Base-by-base conservation (phyloP, 2,329 filamentous ascomycete species). In the Fusarium mexicanum region DNA sequence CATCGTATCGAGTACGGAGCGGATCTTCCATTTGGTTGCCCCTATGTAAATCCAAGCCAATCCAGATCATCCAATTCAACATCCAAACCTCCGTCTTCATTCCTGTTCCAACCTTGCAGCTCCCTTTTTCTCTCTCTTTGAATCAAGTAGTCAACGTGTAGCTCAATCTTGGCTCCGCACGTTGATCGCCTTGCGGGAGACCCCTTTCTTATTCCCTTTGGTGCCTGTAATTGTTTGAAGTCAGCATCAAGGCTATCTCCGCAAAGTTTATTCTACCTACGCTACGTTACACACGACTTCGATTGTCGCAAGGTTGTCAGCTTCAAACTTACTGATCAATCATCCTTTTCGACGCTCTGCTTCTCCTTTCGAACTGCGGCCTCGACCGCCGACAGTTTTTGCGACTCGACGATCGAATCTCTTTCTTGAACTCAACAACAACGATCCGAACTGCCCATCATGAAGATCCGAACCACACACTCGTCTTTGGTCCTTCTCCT, bases 401-500 rank as follows among this genome's bases (percentile, higher is more conserved):
- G 57, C 58, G 67, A 66, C 69, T 35, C 37, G 41, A 48, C 55
- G 40, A 44, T 46, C 67, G 29, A 47, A 24, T 24, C 51, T 55
- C 48, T 64, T 33, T 46, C 46, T 33, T 57, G 22, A 33, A 37
- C 54, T 46, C 53, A 20, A 51, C 46, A 54, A 57, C 37, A 53
- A 51, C 66, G 61, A 69, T 38, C 22, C 40, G 47, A 40, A 53
- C 53, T 53, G 62, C 61, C 63, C 82, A 86, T 76, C 75, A 93
- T 93, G 91, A 90, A 87, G 83, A 83, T 92, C 77, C 86, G 86
- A 82, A 85, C 85, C 71, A 83, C 83, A 63, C 84, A 85, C 69
- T 87, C 87, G 64, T 85, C 89, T 37, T 81, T 93, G 31, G 81
- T 93, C 57, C 84, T 93, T 40, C 86, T 93, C 43, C 85, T 92